These are phyloP conservation scores for Paracorniculantispora psalliotae DNA, from an alignment of 2,329 filamentous ascomycete species.

Conservation along the genomic window DNA sequence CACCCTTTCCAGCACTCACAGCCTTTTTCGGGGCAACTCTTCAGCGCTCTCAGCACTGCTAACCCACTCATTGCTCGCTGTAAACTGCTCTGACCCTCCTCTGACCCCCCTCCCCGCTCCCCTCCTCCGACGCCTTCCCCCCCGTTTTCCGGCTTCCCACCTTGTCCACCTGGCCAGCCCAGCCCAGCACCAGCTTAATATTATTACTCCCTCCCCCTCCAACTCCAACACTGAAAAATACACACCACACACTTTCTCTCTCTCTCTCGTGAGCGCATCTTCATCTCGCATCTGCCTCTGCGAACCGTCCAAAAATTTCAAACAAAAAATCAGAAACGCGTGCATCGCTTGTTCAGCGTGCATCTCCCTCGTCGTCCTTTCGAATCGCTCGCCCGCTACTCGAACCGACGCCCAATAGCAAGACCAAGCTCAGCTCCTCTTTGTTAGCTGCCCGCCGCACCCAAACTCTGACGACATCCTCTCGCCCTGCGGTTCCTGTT, in stretches of 20 bases:
- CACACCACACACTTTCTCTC: too few species aligned
- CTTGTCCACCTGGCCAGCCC: too few species aligned
- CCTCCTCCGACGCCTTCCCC: too few species aligned
- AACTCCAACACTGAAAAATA: slow-evolving; percentile 11
- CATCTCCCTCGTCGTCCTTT: neutral
- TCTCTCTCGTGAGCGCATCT: slow-evolving; percentile 10
- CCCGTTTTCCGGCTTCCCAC: slow-evolving; percentile 4
- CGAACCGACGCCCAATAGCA: slow-evolving; percentile 10
- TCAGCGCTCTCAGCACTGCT: neutral
- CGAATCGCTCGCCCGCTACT: slow-evolving; percentile 5
- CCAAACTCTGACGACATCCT: slow-evolving; percentile 7
- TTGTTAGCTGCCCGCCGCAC: neutral
- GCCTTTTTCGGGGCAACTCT: too few species aligned
- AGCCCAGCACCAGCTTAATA: slow-evolving; percentile 11
- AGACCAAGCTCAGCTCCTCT: too few species aligned
- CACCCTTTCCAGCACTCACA: neutral
- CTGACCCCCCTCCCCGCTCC: too few species aligned
- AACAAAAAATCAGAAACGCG: neutral
- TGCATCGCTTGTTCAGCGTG: neutral
- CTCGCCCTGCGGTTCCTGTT: too few species aligned
- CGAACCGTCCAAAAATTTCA: neutral
- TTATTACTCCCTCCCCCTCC: slow-evolving; percentile 13
- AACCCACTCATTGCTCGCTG: neutral
- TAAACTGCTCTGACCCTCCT: neutral
- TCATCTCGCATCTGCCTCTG: slow-evolving; percentile 5